phyloP scores from a whole-genome alignment of 2,329 filamentous ascomycete species.

The Periconia macrospinosa region DNA sequence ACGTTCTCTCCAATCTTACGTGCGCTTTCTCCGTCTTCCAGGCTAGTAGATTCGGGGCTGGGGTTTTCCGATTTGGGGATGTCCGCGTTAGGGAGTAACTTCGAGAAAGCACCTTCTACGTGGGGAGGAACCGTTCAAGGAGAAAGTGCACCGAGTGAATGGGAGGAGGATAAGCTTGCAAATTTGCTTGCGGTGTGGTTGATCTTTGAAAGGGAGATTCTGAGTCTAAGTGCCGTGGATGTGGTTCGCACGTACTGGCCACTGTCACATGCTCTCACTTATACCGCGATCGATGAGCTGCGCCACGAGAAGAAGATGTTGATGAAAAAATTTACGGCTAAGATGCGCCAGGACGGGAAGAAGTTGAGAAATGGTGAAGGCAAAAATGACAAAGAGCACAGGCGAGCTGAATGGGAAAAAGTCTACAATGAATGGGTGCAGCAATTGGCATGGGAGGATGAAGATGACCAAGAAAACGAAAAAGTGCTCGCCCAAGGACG shows the following conservation, averaged over 20 bases:
- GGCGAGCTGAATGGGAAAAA: neutral
- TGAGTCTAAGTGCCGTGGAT: neutral
- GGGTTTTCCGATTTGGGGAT: too few relatives aligned
- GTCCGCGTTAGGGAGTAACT: too few relatives aligned
- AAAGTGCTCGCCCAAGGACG: neutral
- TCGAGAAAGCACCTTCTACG: too few relatives aligned
- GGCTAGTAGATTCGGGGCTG: too few relatives aligned
- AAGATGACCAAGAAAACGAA: neutral
- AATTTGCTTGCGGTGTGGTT: constrained; percentile 7
- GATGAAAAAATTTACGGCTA: constrained; percentile 5
- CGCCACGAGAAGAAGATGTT: constrained; percentile 3
- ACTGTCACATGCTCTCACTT: constrained; percentile 6
- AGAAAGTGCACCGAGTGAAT: neutral
- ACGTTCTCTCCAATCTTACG: too few relatives aligned
- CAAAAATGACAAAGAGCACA: neutral
- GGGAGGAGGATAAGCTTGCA: neutral
- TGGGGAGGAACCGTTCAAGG: neutral
- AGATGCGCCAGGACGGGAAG: neutral
- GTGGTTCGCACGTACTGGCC: constrained; percentile 4
- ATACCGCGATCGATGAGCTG: constrained; percentile 1
- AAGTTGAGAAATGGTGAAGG: neutral
- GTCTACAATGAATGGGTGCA: neutral
- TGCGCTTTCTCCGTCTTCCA: too few relatives aligned
- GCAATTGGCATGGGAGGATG: constrained; percentile 2
- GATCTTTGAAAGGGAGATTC: constrained; percentile 12